A percentile compares a stretch with the other conserved stretches of the same genome.
Conservation (phyloP, 768 basidiomycete genomes). For the Jaapia argillacea region DNA sequence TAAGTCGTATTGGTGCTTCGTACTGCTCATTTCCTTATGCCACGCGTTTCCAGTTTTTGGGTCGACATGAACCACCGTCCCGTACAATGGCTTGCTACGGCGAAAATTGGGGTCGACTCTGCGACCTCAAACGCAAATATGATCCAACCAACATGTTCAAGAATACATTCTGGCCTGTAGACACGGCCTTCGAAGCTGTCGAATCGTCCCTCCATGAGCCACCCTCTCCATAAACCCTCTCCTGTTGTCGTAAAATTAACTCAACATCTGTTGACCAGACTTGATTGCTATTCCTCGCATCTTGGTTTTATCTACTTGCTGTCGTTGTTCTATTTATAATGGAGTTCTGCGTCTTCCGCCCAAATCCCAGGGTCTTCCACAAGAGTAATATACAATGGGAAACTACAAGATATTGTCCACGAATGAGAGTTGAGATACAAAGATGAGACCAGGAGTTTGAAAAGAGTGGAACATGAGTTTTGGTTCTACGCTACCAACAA, state of each 20-base stretch:
- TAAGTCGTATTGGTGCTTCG: constrained; percentile 27
- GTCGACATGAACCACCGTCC: constrained; percentile 52
- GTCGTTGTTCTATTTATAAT: not conserved
- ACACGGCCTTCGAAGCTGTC: constrained; percentile 43
- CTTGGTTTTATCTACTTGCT: not conserved
- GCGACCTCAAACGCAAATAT: constrained; percentile 61
- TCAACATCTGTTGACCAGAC: not conserved
- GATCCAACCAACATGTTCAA: constrained; percentile 72
- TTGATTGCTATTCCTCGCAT: not conserved
- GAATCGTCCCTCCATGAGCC: constrained; percentile 56
- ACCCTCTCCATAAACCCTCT: constrained; percentile 29
- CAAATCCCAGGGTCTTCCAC: not conserved
- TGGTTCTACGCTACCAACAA: too few relatives aligned
- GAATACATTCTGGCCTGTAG: constrained; percentile 75
- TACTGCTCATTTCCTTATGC: not conserved
- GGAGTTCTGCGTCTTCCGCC: not conserved
- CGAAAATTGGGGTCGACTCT: constrained; percentile 62
- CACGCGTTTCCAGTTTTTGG: constrained; percentile 57
- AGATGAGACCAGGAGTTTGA: too few relatives aligned
- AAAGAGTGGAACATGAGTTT: too few relatives aligned
- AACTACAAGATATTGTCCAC: not conserved
- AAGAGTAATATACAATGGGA: not conserved
- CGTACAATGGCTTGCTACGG: constrained; percentile 64
- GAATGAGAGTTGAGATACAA: too few relatives aligned
- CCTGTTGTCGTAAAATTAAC: not conserved